phyloP scores from a whole-genome alignment of 139 green algal genomes.

The Picochlorum sp. region DNA sequence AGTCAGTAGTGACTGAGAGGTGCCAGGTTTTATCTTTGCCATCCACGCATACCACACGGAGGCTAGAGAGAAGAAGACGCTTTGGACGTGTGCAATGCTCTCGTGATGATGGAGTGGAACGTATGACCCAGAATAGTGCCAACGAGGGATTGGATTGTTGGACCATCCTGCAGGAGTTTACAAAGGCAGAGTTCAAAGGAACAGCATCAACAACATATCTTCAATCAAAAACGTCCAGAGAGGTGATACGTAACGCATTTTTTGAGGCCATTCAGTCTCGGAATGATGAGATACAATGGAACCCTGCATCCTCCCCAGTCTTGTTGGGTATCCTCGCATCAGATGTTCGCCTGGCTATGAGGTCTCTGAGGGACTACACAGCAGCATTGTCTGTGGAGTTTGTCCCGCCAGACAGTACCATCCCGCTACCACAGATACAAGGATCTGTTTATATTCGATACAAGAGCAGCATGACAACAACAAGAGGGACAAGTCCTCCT shows the following conservation, averaged over 20 bases:
- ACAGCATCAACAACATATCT: neutral
- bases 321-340: conserved; percentile 56
- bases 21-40: too few species aligned
- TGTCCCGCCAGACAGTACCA: neutral
- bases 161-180: neutral
- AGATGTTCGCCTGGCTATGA: conserved; percentile 41
- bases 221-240: neutral
- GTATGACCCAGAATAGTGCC: too few species aligned
- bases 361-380: conserved; percentile 54
- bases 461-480: conserved; percentile 26
- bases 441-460: conserved; percentile 59
- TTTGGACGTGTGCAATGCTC: too few species aligned
- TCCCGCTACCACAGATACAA: conserved; percentile 16
- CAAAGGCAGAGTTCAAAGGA: neutral
- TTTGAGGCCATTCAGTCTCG: conserved; percentile 9
- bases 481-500: too few species aligned
- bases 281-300: conserved; percentile 7
- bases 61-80: too few species aligned
- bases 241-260: conserved; percentile 11
- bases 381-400: conserved; percentile 21
- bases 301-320: conserved; percentile 18
- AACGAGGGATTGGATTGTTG: neutral
- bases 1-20: too few species aligned
- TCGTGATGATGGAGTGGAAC: too few species aligned
- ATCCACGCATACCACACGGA: too few species aligned